These are phyloP conservation scores for Ogataea paraovalis DNA, from an alignment of 805 yeast genomes.

Conservation along the genomic window DNA sequence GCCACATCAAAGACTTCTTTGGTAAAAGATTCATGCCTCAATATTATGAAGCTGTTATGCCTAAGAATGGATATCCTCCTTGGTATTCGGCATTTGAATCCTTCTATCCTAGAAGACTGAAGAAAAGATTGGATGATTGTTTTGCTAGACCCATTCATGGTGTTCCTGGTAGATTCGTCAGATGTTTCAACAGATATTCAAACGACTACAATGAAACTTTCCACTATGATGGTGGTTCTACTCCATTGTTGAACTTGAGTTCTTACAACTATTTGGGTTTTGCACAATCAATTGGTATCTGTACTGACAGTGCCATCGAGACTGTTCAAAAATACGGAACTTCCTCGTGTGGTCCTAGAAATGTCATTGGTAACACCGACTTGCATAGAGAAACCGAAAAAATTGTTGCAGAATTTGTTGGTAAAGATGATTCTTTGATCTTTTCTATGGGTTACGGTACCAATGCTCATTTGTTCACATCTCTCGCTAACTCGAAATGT, in stretches of 20 bases:
- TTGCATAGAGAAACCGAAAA: constrained; percentile 71
- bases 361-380: constrained; percentile 69
- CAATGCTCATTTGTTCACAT: constrained; percentile 80
- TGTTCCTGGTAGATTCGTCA: constrained; percentile 90
- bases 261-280: constrained; percentile 95
- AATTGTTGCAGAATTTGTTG: constrained; percentile 79
- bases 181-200: constrained; percentile 75
- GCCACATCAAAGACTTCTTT: constrained; percentile 86
- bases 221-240: constrained; percentile 70
- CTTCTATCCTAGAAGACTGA: constrained; percentile 89
- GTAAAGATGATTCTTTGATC: constrained; percentile 82
- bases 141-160: constrained; percentile 96
- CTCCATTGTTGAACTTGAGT: constrained; percentile 78
- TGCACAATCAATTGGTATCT: constrained; percentile 90
- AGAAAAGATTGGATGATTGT: constrained; percentile 87
- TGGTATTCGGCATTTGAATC: constrained; percentile 92
- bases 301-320: constrained; percentile 74
- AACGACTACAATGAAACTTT: constrained; percentile 61
- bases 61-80: constrained; percentile 90
- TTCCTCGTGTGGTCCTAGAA: constrained; percentile 74
- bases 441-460: constrained; percentile 97
- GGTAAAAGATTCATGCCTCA: constrained; percentile 71
- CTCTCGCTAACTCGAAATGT: constrained; percentile 82
- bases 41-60: constrained; percentile 61
- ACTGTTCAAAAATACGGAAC: constrained; percentile 69